Conservation (phyloP, 441 rosid genomes). For the Flueggea neowawraea region DNA sequence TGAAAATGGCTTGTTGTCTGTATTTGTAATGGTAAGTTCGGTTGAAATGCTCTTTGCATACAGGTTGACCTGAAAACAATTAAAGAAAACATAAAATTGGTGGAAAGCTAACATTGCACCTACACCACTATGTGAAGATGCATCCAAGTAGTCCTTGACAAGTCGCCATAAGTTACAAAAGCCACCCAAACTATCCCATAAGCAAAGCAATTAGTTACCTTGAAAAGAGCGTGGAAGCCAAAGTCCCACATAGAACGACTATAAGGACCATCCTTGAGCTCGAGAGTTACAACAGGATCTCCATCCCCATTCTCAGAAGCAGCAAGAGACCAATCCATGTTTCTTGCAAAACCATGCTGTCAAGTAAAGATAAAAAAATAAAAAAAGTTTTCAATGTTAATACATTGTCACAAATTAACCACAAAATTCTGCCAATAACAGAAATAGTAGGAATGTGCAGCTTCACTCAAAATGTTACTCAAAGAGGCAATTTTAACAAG, state of each 20-base stretch:
- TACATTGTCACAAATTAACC: conserved; percentile 12
- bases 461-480: too few species aligned
- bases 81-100: background rate
- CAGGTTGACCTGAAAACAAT: conserved; percentile 56
- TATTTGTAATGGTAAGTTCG: conserved; percentile 67
- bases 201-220: conserved; percentile 32
- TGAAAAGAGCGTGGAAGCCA: conserved; percentile 77
- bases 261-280: conserved; percentile 80
- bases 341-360: conserved; percentile 97
- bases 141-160: too few species aligned
- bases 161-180: too few species aligned
- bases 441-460: background rate
- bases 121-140: background rate
- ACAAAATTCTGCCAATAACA: conserved; percentile 1
- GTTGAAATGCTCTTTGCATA: conserved; percentile 72
- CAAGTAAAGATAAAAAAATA: background rate
- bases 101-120: background rate
- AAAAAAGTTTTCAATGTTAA: background rate
- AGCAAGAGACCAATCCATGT: conserved; percentile 85
- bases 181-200: background rate
- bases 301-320: conserved; percentile 66
- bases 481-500: too few species aligned
- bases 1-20: conserved; percentile 75
- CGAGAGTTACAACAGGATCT: conserved; percentile 64
- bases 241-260: conserved; percentile 96